Percentiles rank a stretch among this genome's conserved stretches.
phyloP scores from a whole-genome alignment of 1,139 yeast species.

The Protomyces lactucae-debilis region DNA sequence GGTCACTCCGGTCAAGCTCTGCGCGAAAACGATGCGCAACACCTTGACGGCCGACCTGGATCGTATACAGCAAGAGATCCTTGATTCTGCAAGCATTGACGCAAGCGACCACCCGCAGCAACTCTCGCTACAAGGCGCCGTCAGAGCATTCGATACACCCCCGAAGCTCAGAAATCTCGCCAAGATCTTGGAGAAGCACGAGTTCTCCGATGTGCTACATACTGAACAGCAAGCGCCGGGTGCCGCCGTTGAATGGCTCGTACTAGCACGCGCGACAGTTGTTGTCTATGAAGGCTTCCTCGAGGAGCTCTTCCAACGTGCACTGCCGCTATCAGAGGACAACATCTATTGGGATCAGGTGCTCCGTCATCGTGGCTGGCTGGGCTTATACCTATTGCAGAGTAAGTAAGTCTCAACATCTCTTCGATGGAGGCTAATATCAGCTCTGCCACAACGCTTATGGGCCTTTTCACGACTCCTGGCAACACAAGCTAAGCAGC shows the following conservation, averaged over 20 bases:
- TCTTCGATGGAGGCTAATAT: neutral
- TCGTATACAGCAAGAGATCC: neutral
- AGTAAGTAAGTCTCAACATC: constrained; percentile 25
- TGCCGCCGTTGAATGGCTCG: constrained; percentile 32
- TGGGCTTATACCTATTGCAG: constrained; percentile 36
- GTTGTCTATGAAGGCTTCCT: constrained; percentile 34
- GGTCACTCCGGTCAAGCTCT: neutral
- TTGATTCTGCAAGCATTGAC: neutral
- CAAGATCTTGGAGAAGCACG: constrained; percentile 3
- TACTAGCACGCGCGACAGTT: constrained; percentile 33
- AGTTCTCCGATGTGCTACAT: neutral
- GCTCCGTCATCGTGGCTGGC: constrained; percentile 33
- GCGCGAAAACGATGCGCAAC: neutral
- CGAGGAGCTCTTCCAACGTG: constrained; percentile 36
- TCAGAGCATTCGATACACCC: constrained; percentile 10
- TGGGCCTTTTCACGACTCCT: constrained; percentile 19
- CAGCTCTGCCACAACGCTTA: constrained; percentile 33
- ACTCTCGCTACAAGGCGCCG: constrained; percentile 2
- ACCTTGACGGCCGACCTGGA: neutral
- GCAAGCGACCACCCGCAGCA: constrained; percentile 1
- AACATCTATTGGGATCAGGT: constrained; percentile 40
- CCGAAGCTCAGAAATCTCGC: constrained; percentile 8
- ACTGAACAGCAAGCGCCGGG: neutral
- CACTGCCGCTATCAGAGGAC: constrained; percentile 39
- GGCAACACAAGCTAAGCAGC: constrained; percentile 20